phyloP scores from a whole-genome alignment of 352 stramenopile species.

The Albugo candida region DNA sequence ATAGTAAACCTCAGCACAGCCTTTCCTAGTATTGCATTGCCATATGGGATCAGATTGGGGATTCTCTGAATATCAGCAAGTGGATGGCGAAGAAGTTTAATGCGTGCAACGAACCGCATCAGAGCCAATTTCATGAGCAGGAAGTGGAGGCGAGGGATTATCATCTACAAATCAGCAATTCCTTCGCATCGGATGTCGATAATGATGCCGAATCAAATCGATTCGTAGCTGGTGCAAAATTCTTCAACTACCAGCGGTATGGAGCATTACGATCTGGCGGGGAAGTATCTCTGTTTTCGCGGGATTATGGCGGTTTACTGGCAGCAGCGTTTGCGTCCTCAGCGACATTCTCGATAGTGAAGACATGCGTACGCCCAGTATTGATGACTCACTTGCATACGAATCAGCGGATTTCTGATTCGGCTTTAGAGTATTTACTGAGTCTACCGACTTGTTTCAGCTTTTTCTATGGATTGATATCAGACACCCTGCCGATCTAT shows the following conservation, averaged over 20 bases:
- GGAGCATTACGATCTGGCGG: conserved; percentile 36
- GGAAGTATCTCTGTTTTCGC: conserved; percentile 36
- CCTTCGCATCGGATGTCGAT: neutral
- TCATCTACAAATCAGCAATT: too few relatives aligned
- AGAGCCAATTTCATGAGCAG: too few relatives aligned
- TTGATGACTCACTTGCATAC: conserved; percentile 45
- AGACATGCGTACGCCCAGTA: conserved; percentile 42
- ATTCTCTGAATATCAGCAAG: too few relatives aligned
- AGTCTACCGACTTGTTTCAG: conserved; percentile 78
- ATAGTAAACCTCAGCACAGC: too few relatives aligned
- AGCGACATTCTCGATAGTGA: conserved; percentile 37
- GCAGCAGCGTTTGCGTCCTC: conserved; percentile 29
- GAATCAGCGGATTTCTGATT: conserved; percentile 25
- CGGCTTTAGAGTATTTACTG: conserved; percentile 49
- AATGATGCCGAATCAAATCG: conserved; percentile 6
- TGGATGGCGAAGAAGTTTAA: too few relatives aligned
- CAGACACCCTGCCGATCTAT: conserved; percentile 67
- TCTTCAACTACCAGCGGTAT: conserved; percentile 62
- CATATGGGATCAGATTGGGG: too few relatives aligned
- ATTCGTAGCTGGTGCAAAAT: conserved; percentile 47
- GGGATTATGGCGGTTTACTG: conserved; percentile 29
- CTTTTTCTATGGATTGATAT: conserved; percentile 75
- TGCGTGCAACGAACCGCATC: too few relatives aligned
- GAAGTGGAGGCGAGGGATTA: too few relatives aligned
- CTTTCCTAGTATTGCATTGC: too few relatives aligned